These are phyloP conservation scores for Novymonas esmeraldas DNA, from an alignment of 208 protist genomes.

Conservation along the genomic window DNA sequence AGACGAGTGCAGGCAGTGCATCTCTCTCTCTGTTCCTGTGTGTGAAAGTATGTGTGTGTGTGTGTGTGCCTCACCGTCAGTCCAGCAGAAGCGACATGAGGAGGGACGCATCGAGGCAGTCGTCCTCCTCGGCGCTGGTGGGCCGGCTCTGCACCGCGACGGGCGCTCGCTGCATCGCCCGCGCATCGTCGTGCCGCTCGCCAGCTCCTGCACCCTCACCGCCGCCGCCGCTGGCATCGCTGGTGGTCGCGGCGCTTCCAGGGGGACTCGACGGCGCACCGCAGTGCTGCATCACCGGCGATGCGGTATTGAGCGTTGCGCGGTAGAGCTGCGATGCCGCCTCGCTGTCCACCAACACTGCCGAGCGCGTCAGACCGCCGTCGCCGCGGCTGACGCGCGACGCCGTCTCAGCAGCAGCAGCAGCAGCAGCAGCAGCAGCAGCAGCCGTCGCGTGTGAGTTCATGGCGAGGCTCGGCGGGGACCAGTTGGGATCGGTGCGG, in stretches of 20 bases:
- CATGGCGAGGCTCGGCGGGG: conserved; percentile 61
- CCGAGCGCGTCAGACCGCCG: background rate
- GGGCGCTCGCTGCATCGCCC: background rate
- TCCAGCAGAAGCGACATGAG: conserved; percentile 29
- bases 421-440: background rate
- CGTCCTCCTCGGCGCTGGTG: conserved; percentile 12
- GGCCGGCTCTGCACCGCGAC: background rate
- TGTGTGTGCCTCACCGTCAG: background rate
- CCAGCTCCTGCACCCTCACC: too few species aligned
- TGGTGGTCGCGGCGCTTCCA: too few species aligned
- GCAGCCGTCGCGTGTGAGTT: conserved; percentile 1
- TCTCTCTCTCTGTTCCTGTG: too few species aligned
- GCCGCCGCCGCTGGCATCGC: background rate
- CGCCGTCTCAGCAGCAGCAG: too few species aligned
- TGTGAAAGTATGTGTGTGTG: background rate
- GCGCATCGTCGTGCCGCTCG: background rate
- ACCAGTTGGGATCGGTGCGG: conserved; percentile 68
- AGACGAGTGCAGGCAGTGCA: too few species aligned
- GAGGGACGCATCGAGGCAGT: conserved; percentile 25
- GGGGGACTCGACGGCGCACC: too few species aligned
- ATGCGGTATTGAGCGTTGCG: conserved; percentile 5
- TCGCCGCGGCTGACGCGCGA: background rate
- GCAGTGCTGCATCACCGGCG: too few species aligned
- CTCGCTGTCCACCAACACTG: conserved; percentile 8
- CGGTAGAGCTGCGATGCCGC: conserved; percentile 27